Conservation (phyloP, 2,329 filamentous ascomycete species). For the Pseudogymnoascus sp. region DNA sequence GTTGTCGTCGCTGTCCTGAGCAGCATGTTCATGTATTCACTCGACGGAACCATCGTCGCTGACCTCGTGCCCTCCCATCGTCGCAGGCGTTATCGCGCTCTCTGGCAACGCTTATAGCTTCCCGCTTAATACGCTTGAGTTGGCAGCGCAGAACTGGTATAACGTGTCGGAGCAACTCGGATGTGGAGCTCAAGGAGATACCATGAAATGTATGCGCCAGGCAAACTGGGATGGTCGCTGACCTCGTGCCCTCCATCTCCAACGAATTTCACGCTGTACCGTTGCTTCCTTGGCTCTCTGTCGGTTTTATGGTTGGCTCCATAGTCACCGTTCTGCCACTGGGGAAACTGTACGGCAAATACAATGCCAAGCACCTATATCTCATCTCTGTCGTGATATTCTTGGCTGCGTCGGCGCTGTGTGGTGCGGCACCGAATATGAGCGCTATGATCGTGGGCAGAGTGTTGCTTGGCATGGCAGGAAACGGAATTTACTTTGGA, state of each 20-base stretch:
- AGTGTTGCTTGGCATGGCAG: conserved; percentile 21
- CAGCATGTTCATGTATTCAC: conserved; percentile 9
- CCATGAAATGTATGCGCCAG: conserved; percentile 15
- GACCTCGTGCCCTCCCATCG: conserved; percentile 23
- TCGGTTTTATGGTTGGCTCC: conserved; percentile 31
- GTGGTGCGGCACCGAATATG: conserved; percentile 22
- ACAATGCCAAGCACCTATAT: conserved; percentile 14
- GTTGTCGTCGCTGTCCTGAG: conserved; percentile 40
- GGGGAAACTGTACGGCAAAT: conserved; percentile 34
- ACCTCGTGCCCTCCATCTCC: conserved; percentile 22
- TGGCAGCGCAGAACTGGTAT: conserved; percentile 15
- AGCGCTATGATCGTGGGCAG: conserved; percentile 24
- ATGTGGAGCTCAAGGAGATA: conserved; percentile 16
- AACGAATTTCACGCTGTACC: conserved; percentile 21
- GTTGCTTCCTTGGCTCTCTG: conserved; percentile 22
- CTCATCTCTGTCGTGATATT: conserved; percentile 9
- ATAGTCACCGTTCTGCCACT: conserved; percentile 46
- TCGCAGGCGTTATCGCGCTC: conserved; percentile 20
- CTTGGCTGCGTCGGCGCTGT: conserved; percentile 20
- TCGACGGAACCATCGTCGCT: conserved; percentile 17
- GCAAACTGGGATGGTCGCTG: conserved; percentile 13
- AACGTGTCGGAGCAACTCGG: conserved; percentile 15
- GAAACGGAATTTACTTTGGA: conserved; percentile 9
- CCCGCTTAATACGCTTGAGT: conserved; percentile 10
- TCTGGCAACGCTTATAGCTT: conserved; percentile 20